phyloP scores from a whole-genome alignment of 805 yeast genomes.

The Cyberlindnera mississippiensis region DNA sequence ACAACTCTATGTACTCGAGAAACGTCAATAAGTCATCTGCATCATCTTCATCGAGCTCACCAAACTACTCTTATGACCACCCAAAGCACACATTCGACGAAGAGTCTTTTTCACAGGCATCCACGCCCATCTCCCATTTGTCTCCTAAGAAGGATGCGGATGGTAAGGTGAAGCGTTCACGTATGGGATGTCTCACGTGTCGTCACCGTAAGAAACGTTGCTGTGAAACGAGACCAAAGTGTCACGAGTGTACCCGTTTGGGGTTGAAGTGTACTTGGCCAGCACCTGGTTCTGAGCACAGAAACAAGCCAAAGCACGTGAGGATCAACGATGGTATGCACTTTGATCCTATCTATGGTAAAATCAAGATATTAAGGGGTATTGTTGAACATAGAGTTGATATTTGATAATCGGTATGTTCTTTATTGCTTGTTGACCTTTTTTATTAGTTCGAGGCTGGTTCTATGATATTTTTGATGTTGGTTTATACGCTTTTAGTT shows the following conservation, averaged over 20 bases:
- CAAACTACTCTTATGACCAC: slow-evolving; percentile 6
- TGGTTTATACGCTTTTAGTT: too few relatives aligned
- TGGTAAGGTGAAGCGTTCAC: slow-evolving; percentile 40
- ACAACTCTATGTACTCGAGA: slow-evolving; percentile 10
- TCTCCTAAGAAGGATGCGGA: slow-evolving; percentile 3
- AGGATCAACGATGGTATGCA: slow-evolving; percentile 48
- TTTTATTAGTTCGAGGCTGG: not conserved
- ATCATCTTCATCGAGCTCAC: slow-evolving; percentile 10
- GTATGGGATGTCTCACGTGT: slow-evolving; percentile 77
- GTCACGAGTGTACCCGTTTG: slow-evolving; percentile 65
- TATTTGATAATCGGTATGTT: not conserved
- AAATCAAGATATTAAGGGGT: slow-evolving; percentile 58
- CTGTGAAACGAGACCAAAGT: slow-evolving; percentile 64
- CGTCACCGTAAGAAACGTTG: slow-evolving; percentile 75
- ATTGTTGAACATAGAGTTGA: slow-evolving; percentile 46
- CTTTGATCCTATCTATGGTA: slow-evolving; percentile 52
- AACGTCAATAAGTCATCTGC: slow-evolving; percentile 2
- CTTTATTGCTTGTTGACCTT: not conserved
- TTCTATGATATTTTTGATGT: too few relatives aligned
- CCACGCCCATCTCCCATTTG: slow-evolving; percentile 2
- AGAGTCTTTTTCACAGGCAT: not conserved
- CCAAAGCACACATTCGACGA: slow-evolving; percentile 1
- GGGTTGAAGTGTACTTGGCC: slow-evolving; percentile 72
- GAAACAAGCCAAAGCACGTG: slow-evolving; percentile 48
- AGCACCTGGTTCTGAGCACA: slow-evolving; percentile 47